Percentiles rank a stretch among this genome's conserved stretches.
Evolutionary conservation across 306 rosid species (phyloP).

Genomic region (Sophora flavescens): DNA sequence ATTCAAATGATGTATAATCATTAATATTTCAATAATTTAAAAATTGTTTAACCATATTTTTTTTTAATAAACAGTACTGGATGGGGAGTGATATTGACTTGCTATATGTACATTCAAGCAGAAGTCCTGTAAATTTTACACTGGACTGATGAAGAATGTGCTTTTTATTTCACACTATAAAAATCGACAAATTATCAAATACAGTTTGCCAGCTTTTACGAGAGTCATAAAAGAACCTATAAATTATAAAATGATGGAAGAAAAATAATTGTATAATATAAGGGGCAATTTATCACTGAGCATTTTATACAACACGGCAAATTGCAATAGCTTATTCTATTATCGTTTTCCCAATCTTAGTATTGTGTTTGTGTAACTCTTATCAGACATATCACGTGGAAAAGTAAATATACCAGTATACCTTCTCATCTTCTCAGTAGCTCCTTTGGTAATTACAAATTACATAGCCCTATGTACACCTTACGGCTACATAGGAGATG

Average conservation of each 20-base stretch:
- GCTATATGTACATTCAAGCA: too few relatives aligned
- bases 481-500: conserved; percentile 79
- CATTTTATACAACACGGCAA: conserved; percentile 57
- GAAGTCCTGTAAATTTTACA: background rate
- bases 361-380: conserved; percentile 58
- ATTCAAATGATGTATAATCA: too few relatives aligned
- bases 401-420: conserved; percentile 62
- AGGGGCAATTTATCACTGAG: conserved; percentile 45
- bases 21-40: too few relatives aligned
- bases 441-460: conserved; percentile 80
- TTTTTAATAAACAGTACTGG: too few relatives aligned
- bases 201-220: conserved; percentile 19
- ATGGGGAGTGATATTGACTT: too few relatives aligned
- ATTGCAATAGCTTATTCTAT: conserved; percentile 66
- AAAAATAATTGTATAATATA: conserved; percentile 39
- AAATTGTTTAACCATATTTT: too few relatives aligned
- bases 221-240: conserved; percentile 21
- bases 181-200: conserved; percentile 23
- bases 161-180: conserved; percentile 34
- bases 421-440: conserved; percentile 53
- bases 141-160: conserved; percentile 3
- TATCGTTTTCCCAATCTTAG: conserved; percentile 69
- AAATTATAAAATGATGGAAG: conserved; percentile 1
- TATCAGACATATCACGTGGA: conserved; percentile 52
- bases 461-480: conserved; percentile 78